Percentiles rank a stretch among this genome's conserved stretches.
These are phyloP conservation scores for Saccharomyces pastorianus DNA, from an alignment of 1,139 yeast species.

Conservation along the genomic window DNA sequence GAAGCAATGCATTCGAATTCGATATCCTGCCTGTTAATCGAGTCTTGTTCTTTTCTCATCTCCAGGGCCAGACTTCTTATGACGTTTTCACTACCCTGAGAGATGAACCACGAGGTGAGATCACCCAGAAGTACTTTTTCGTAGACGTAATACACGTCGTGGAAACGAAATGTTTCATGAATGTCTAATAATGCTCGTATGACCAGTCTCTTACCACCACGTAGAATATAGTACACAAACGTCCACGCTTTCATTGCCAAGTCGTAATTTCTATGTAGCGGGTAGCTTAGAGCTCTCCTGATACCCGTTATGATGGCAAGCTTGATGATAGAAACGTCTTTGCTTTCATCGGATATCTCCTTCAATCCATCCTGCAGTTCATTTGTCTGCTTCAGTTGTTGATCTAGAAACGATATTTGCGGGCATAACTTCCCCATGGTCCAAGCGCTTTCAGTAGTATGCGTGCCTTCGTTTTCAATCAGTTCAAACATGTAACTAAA, in stretches of 20 bases:
- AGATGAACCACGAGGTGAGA: slow-evolving; percentile 67
- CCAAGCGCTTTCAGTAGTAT: slow-evolving; percentile 88
- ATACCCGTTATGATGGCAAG: slow-evolving; percentile 53
- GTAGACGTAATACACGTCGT: slow-evolving; percentile 83
- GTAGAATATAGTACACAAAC: slow-evolving; percentile 58
- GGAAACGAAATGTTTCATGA: slow-evolving; percentile 70
- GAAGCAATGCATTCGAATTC: slow-evolving; percentile 24
- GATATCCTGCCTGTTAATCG: slow-evolving; percentile 13
- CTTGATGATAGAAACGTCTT: slow-evolving; percentile 34
- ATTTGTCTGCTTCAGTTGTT: slow-evolving; percentile 39
- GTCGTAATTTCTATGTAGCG: slow-evolving; percentile 66
- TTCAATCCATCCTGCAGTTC: slow-evolving; percentile 14
- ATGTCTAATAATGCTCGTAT: slow-evolving; percentile 51
- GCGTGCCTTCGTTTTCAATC: slow-evolving; percentile 69
- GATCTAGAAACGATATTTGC: slow-evolving; percentile 64
- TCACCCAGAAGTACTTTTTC: slow-evolving; percentile 77
- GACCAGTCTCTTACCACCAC: slow-evolving; percentile 63
- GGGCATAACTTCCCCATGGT: slow-evolving; percentile 80
- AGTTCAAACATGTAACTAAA: slow-evolving; percentile 71
- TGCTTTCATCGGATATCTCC: not conserved
- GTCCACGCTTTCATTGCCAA: slow-evolving; percentile 60
- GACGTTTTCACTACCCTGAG: slow-evolving; percentile 40
- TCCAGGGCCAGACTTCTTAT: slow-evolving; percentile 64
- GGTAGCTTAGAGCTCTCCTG: slow-evolving; percentile 69
- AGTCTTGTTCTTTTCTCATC: slow-evolving; percentile 31